These are phyloP conservation scores for Colletotrichum agaves DNA, from an alignment of 2,329 filamentous ascomycete genomes.

Conservation along the genomic window DNA sequence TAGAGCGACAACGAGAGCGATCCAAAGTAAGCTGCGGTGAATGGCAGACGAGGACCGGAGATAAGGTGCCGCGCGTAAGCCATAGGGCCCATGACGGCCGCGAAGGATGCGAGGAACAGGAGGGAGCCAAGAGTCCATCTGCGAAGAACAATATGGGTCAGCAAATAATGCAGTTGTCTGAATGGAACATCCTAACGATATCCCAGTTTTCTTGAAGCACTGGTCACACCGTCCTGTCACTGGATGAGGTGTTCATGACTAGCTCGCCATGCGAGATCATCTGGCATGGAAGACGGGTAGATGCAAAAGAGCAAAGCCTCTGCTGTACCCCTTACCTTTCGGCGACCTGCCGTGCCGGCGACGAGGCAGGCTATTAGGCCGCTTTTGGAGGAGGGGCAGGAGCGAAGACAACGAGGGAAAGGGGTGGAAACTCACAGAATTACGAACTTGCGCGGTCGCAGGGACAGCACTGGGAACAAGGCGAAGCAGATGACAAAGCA, in stretches of 20 bases:
- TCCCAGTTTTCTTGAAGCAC: background rate
- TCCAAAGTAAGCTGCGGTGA: slow-evolving; percentile 94
- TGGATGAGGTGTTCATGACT: slow-evolving; percentile 19
- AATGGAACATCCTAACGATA: background rate
- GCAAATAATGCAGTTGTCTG: slow-evolving; percentile 21
- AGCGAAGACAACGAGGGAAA: slow-evolving; percentile 30
- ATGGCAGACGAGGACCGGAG: slow-evolving; percentile 86
- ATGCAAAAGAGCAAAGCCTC: slow-evolving; percentile 44
- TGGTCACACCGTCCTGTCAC: slow-evolving; percentile 32
- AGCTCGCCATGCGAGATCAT: slow-evolving; percentile 42
- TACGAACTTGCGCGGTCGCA: slow-evolving; percentile 92
- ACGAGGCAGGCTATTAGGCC: slow-evolving; percentile 2
- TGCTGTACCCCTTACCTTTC: background rate
- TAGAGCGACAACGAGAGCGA: slow-evolving; percentile 91
- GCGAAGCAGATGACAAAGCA: slow-evolving; percentile 96
- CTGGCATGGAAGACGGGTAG: slow-evolving; percentile 48
- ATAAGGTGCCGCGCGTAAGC: slow-evolving; percentile 86
- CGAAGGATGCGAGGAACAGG: slow-evolving; percentile 92
- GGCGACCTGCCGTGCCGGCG: slow-evolving; percentile 29
- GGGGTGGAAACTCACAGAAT: slow-evolving; percentile 80
- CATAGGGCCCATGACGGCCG: slow-evolving; percentile 91
- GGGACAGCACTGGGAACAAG: slow-evolving; percentile 83
- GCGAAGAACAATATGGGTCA: slow-evolving; percentile 44
- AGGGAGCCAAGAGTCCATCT: slow-evolving; percentile 96
- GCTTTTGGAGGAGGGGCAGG: background rate